Percentiles rank a stretch among this genome's conserved stretches.
Conservation (phyloP, 768 basidiomycete genomes). For the Lactarius quietus region DNA sequence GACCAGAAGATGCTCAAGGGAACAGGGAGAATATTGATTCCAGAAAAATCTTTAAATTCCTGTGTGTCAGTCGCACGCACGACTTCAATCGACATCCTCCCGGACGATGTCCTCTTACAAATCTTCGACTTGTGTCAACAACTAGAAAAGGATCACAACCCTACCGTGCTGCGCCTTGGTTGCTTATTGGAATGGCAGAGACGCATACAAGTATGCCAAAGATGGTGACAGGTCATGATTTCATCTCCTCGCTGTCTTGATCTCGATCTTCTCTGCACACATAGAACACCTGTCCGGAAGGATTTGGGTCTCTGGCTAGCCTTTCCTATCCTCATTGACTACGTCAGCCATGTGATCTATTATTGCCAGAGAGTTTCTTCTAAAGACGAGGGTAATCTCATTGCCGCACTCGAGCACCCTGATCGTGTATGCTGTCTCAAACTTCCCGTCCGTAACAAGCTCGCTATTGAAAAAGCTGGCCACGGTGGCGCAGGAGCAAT, state of each 20-base stretch:
- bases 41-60: no score
- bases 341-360: background rate
- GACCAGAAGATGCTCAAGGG: no score
- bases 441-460: background rate
- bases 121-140: conserved; percentile 6
- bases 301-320: background rate
- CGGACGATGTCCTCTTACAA: background rate
- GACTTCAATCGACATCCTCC: background rate
- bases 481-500: no score
- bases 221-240: background rate
- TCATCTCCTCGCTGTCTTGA: background rate
- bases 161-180: no score
- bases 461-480: background rate
- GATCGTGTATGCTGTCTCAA: background rate
- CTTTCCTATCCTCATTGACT: background rate
- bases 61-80: no score
- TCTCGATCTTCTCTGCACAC: background rate
- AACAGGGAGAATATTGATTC: no score
- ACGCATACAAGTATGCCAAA: conserved; percentile 6
- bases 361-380: no score
- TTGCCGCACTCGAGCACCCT: background rate
- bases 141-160: no score
- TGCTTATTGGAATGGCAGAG: background rate
- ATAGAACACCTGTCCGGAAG: background rate
- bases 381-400: background rate